Base-by-base conservation (phyloP, 2,329 filamentous ascomycete genomes). In the Chaetomiaceae sp. region DNA sequence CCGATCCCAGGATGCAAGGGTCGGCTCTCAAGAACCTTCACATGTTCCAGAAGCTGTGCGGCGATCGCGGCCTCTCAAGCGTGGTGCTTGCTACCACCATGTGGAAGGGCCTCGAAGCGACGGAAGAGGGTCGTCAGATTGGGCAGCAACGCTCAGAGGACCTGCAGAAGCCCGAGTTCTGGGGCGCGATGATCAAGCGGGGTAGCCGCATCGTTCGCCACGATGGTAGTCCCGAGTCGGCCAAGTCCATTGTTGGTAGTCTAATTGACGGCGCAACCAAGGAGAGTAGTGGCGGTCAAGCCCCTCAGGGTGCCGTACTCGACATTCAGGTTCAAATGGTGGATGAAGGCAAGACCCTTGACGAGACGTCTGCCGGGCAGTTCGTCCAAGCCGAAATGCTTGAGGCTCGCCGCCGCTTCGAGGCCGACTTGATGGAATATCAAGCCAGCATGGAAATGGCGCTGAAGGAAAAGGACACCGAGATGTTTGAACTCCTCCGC, bases 51-150 rank as follows among this genome's bases (percentile, higher is more conserved):
- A 27, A 46, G 43, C 21, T 46, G 21, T 46, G 43, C 43, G 43
- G 43, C 20, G 41, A 11, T 9, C 18, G 18, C 33, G 40, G 23
- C 14, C 25, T n/a, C 13, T 8, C 27, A 20, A 38, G 23, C 32
- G 41, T 25, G 18, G 33, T 33, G 9, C 41, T 51, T 33, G 41
- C 36, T 4, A 45, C 48, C 13, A 51, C 48, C 11, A 51, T 38
- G 33, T 51, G 48, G 48, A 29, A 38, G 2, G 4, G 25, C 2
- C 29, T 45, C 18, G 29, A 46, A 18, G 20, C 36, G 11, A 38
- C 36, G 9, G 36, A 38, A 20, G 36, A 38, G 36, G 36, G 36
- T 11, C 36, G 36, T 13, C 36, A 23, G 36, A 21, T 38, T 6
- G 36, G 36, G 16, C 40, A 51, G 36, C 36, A 33, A 14, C 37